Evolutionary conservation across 495 filamentous ascomycete genomes (phyloP).

Genomic region (Letharia lupina): DNA sequence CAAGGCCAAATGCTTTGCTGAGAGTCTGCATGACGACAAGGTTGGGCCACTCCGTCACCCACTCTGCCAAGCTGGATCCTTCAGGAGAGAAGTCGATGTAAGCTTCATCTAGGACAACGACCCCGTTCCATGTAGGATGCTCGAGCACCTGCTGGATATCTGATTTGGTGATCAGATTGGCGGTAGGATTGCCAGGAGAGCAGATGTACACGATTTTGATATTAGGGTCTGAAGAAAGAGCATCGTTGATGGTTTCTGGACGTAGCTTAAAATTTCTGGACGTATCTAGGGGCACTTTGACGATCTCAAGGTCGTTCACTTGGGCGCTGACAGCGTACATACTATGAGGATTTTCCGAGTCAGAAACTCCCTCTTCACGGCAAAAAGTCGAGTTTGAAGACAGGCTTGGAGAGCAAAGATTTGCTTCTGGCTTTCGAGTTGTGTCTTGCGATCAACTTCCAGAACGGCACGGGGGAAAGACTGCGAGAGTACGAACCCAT

Average conservation of each 20-base stretch:
- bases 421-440: neutral
- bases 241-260: constrained; percentile 54
- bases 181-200: constrained; percentile 92
- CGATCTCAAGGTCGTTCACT: constrained; percentile 80
- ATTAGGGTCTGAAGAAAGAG: constrained; percentile 50
- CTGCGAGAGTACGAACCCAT: constrained; percentile 42
- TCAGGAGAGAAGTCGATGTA: constrained; percentile 90
- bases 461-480: neutral
- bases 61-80: constrained; percentile 77
- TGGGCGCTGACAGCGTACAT: constrained; percentile 95
- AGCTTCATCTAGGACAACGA: constrained; percentile 90
- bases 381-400: neutral
- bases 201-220: constrained; percentile 91
- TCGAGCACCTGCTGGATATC: constrained; percentile 66
- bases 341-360: neutral
- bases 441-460: neutral
- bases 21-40: constrained; percentile 96
- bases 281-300: constrained; percentile 69
- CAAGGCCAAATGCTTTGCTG: constrained; percentile 91
- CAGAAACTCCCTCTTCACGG: neutral
- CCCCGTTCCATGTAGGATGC: constrained; percentile 90
- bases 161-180: constrained; percentile 62
- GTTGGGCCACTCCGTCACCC: constrained; percentile 90
- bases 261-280: constrained; percentile 59
- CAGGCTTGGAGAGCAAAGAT: neutral